Evolutionary conservation across 257 asterid genomes (phyloP).

Genomic region (Capsicum rhomboideum): DNA sequence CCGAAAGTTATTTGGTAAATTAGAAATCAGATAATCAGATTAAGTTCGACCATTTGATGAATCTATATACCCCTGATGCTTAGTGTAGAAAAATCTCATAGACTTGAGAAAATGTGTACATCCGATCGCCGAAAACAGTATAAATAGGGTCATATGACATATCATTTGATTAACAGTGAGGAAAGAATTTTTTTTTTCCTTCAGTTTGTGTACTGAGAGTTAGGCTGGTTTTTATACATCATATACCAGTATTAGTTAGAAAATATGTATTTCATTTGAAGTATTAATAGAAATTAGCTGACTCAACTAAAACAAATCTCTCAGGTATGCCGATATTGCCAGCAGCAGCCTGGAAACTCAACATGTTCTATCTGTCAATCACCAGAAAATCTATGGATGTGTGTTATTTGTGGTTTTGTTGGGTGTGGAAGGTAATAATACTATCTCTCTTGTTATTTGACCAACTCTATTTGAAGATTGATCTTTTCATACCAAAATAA

Average conservation of each 20-base stretch:
- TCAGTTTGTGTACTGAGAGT: not conserved
- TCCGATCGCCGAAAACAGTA: not conserved
- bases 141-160: not conserved
- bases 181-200: not conserved
- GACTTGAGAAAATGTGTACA: not conserved
- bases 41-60: not conserved
- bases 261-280: constrained; percentile 7
- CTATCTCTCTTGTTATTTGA: constrained; percentile 7
- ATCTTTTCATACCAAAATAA: not conserved
- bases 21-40: not conserved
- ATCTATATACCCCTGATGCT: not conserved
- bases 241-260: not conserved
- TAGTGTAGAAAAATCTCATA: not conserved
- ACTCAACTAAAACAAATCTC: constrained; percentile 17
- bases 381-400: constrained; percentile 96
- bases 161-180: not conserved
- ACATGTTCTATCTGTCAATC: constrained; percentile 74
- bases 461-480: not conserved
- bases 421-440: constrained; percentile 82
- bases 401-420: constrained; percentile 86
- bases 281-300: constrained; percentile 1
- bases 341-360: constrained; percentile 97
- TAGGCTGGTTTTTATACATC: not conserved
- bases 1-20: not conserved
- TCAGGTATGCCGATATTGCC: constrained; percentile 97